Conservation (phyloP, 2,329 filamentous ascomycete species). For the Penicillium sp. region DNA sequence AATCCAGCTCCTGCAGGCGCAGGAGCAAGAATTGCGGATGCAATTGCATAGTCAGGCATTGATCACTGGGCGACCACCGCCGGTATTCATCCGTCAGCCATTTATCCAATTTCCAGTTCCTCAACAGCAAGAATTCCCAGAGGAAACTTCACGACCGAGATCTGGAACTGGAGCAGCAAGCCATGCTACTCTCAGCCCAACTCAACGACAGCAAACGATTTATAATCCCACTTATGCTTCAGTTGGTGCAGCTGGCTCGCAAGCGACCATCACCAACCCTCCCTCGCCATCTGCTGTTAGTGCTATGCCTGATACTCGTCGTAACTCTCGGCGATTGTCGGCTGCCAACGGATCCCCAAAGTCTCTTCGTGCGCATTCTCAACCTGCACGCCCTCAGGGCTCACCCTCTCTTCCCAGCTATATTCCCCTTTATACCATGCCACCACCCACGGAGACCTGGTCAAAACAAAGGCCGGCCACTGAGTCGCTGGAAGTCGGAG, state of each 20-base stretch:
- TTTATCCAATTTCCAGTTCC: conserved; percentile 43
- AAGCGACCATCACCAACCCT: conserved; percentile 45
- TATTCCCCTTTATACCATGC: conserved; percentile 33
- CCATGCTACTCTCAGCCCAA: conserved; percentile 33
- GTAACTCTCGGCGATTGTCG: conserved; percentile 46
- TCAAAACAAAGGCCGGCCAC: conserved; percentile 33
- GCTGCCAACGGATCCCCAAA: conserved; percentile 43
- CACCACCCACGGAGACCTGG: conserved; percentile 29
- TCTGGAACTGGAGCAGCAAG: conserved; percentile 41
- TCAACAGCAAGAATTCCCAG: conserved; percentile 35
- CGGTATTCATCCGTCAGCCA: conserved; percentile 42
- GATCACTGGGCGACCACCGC: conserved; percentile 39
- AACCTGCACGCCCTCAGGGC: conserved; percentile 47
- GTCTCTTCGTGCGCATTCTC: conserved; percentile 49
- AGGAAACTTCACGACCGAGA: conserved; percentile 39
- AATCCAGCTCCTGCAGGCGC: conserved; percentile 50
- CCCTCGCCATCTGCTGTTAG: conserved; percentile 44
- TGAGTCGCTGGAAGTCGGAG: conserved; percentile 33
- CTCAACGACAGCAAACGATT: conserved; percentile 36
- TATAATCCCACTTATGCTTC: conserved; percentile 39
- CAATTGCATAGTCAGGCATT: conserved; percentile 48
- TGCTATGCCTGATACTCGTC: conserved; percentile 44
- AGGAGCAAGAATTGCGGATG: conserved; percentile 50
- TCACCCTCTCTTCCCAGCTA: conserved; percentile 34
- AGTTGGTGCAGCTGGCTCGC: conserved; percentile 35